Evolutionary conservation across 495 filamentous ascomycete genomes (phyloP).

Genomic region (Penicillium angulare): DNA sequence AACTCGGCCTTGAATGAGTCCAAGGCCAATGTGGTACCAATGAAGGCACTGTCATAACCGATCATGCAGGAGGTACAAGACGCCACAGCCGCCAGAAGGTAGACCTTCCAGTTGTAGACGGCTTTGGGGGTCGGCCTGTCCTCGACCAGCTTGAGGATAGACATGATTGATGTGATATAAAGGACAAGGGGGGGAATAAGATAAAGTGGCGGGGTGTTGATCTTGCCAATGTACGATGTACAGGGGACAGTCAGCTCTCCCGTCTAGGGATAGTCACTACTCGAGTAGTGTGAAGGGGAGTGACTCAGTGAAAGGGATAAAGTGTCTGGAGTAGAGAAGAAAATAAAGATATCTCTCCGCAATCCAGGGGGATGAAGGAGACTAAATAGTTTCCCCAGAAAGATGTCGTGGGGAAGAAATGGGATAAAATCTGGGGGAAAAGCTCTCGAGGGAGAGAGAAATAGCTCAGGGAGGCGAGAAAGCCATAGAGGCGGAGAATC

Average conservation of each 20-base stretch:
- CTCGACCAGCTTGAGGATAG: conserved; percentile 61
- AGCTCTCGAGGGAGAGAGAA: conserved; percentile 4
- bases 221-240: conserved; percentile 11
- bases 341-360: conserved; percentile 4
- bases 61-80: conserved; percentile 74
- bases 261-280: not conserved
- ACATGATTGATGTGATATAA: conserved; percentile 41
- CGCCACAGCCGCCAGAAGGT: conserved; percentile 62
- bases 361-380: conserved; percentile 8
- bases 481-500: conserved; percentile 28
- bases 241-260: conserved; percentile 5
- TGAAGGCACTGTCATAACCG: conserved; percentile 73
- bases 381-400: conserved; percentile 28
- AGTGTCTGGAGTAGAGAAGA: not conserved
- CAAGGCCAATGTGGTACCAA: conserved; percentile 67
- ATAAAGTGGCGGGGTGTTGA: conserved; percentile 1
- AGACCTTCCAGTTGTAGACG: conserved; percentile 79
- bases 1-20: conserved; percentile 64
- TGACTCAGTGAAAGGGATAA: not conserved
- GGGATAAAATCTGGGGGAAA: conserved; percentile 22
- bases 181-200: not conserved
- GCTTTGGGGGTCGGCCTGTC: conserved; percentile 64
- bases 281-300: conserved; percentile 1
- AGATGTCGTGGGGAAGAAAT: conserved; percentile 6
- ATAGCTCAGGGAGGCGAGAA: conserved; percentile 11